Conservation (phyloP, 2,329 filamentous ascomycete species). For the Fusarium euwallaceae region DNA sequence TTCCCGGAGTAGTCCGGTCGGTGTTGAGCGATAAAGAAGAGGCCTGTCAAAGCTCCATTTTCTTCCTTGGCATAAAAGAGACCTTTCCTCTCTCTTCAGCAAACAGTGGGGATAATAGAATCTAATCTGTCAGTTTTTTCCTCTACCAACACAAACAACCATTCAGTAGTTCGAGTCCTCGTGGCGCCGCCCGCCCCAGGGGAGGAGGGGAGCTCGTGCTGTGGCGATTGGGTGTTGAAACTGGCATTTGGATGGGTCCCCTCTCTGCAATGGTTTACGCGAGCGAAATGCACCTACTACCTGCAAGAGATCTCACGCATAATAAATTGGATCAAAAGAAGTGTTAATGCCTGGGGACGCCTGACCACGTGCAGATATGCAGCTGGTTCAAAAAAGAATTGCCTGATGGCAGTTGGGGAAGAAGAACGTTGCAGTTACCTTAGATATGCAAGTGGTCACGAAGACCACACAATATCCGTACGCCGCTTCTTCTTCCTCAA, state of each 20-base stretch:
- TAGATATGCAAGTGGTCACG: conserved; percentile 24
- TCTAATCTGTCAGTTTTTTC: conserved; percentile 8
- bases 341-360: conserved; percentile 24
- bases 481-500: not conserved
- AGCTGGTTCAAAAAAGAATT: conserved; percentile 38
- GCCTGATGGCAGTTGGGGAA: conserved; percentile 15
- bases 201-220: conserved; percentile 22
- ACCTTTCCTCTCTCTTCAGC: not conserved
- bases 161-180: not conserved
- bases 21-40: conserved; percentile 25
- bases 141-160: not conserved
- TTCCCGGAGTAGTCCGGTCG: conserved; percentile 24
- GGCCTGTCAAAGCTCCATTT: conserved; percentile 2
- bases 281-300: not conserved
- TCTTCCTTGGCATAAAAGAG: conserved; percentile 13
- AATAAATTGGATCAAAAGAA: not conserved
- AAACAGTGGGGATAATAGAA: not conserved
- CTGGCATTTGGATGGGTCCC: conserved; percentile 6
- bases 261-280: conserved; percentile 3
- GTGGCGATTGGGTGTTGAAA: conserved; percentile 36
- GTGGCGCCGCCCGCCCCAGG: conserved; percentile 15
- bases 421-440: conserved; percentile 33
- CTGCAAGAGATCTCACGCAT: conserved; percentile 16
- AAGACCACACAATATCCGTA: conserved; percentile 23
- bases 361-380: conserved; percentile 41